A percentile compares a stretch with the other conserved stretches of the same genome.
phyloP scores from a whole-genome alignment of 2,329 filamentous ascomycete genomes.

The Blastomyces emzantsi region DNA sequence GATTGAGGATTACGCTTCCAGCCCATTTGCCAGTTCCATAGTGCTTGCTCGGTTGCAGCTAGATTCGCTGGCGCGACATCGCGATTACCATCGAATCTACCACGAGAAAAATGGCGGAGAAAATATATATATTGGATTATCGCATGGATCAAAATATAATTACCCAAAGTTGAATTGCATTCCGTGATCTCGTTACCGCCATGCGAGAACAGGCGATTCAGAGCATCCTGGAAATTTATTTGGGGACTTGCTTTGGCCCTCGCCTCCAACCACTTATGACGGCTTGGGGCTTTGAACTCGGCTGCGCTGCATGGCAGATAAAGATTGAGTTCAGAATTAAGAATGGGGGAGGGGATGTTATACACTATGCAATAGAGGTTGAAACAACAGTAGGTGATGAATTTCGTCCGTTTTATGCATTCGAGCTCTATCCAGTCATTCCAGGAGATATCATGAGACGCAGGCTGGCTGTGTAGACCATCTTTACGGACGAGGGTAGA shows the following conservation, averaged over 20 bases:
- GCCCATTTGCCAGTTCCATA: constrained; percentile 34
- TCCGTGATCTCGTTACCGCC: constrained; percentile 26
- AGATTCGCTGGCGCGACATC: constrained; percentile 34
- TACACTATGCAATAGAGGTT: constrained; percentile 55
- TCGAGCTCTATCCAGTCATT: constrained; percentile 46
- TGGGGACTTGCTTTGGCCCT: constrained; percentile 13
- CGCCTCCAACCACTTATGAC: constrained; percentile 41
- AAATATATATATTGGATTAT: constrained; percentile 48
- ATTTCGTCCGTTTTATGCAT: constrained; percentile 46
- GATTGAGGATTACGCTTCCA: constrained; percentile 36
- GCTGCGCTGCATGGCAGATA: constrained; percentile 47
- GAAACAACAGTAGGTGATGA: constrained; percentile 50
- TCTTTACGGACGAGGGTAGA: constrained; percentile 48
- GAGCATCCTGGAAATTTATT: constrained; percentile 36
- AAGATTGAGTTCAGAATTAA: constrained; percentile 47
- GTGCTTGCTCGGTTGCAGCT: constrained; percentile 35
- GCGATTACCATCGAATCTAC: constrained; percentile 26
- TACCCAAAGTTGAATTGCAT: constrained; percentile 43
- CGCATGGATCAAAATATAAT: constrained; percentile 47
- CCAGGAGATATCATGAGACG: constrained; percentile 42
- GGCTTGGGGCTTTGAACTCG: constrained; percentile 47
- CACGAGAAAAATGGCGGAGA: constrained; percentile 36
- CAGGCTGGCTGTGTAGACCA: constrained; percentile 33
- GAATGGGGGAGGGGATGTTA: constrained; percentile 50
- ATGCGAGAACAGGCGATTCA: constrained; percentile 33